Conservation (phyloP, 139 green algal genomes). For the Asterochloris erici region DNA sequence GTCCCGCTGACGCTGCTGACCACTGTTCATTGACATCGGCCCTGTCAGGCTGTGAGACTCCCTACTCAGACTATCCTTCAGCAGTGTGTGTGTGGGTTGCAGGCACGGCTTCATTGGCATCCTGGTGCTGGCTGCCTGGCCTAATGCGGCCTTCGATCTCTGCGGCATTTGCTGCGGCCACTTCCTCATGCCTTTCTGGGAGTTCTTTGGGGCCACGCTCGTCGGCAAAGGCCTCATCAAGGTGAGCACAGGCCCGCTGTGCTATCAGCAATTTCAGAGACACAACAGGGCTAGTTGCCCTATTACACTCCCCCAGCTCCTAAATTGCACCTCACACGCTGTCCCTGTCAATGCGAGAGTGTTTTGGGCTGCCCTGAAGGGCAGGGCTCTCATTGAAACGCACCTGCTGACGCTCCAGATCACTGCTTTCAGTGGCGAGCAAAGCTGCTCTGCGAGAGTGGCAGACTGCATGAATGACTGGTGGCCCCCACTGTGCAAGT, state of each 20-base stretch:
- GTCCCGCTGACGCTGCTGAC: neutral
- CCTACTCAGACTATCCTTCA: too few species aligned
- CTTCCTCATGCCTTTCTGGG: constrained; percentile 91
- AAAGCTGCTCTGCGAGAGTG: neutral
- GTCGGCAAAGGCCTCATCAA: constrained; percentile 87
- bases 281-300: too few species aligned
- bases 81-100: neutral
- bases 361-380: too few species aligned
- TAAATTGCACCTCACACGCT: too few species aligned
- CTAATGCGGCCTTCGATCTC: constrained; percentile 90
- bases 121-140: constrained; percentile 83
- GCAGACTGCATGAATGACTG: neutral
- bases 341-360: too few species aligned
- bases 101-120: constrained; percentile 82
- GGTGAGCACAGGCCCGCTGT: constrained; percentile 20
- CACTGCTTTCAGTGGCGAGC: neutral
- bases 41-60: neutral
- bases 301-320: too few species aligned
- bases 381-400: too few species aligned
- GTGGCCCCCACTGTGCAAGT: neutral
- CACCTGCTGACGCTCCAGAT: neutral
- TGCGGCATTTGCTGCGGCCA: constrained; percentile 90
- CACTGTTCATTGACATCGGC: neutral
- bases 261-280: too few species aligned
- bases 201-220: constrained; percentile 84